Percentiles rank a stretch among this genome's conserved stretches.
phyloP scores from a whole-genome alignment of 805 yeast species.

The Lipomyces yamadae region DNA sequence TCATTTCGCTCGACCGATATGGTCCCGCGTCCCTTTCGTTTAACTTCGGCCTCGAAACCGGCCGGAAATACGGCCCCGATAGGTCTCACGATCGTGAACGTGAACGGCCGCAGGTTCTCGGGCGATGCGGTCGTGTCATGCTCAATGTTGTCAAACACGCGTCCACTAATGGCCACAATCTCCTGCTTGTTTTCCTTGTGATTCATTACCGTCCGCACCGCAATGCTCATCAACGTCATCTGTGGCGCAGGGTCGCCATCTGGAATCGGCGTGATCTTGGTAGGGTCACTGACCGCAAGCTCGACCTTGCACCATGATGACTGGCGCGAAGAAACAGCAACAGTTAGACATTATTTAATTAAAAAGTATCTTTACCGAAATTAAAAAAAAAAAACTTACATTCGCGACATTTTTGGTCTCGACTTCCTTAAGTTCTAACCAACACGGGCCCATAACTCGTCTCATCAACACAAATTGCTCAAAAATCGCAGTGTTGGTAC shows the following conservation, averaged over 20 bases:
- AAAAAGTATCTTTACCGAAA: too few species aligned
- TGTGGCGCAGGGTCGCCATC: slow-evolving; percentile 57
- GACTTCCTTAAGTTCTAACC: slow-evolving; percentile 77
- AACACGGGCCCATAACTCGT: slow-evolving; percentile 95
- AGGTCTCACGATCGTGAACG: slow-evolving; percentile 81
- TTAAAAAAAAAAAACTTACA: slow-evolving; percentile 43
- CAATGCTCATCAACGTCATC: slow-evolving; percentile 71
- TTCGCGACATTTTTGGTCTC: slow-evolving; percentile 63
- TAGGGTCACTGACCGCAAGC: slow-evolving; percentile 53
- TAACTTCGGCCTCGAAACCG: slow-evolving; percentile 68
- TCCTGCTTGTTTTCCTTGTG: slow-evolving; percentile 79
- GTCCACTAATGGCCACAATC: slow-evolving; percentile 78
- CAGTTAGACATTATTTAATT: background rate
- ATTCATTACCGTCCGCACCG: slow-evolving; percentile 82
- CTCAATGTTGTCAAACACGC: slow-evolving; percentile 69
- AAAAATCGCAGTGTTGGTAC: slow-evolving; percentile 71
- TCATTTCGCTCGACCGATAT: slow-evolving; percentile 70
- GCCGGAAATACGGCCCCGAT: slow-evolving; percentile 66
- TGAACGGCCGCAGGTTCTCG: slow-evolving; percentile 60
- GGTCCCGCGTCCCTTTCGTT: slow-evolving; percentile 54
- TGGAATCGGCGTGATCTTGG: slow-evolving; percentile 54
- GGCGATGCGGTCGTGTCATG: slow-evolving; percentile 78
- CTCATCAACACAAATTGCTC: slow-evolving; percentile 84
- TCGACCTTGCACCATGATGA: slow-evolving; percentile 80
- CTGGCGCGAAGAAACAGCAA: background rate